Evolutionary conservation across 1,284 basidiomycete species (phyloP).

Genomic region (Peniophora sp.): DNA sequence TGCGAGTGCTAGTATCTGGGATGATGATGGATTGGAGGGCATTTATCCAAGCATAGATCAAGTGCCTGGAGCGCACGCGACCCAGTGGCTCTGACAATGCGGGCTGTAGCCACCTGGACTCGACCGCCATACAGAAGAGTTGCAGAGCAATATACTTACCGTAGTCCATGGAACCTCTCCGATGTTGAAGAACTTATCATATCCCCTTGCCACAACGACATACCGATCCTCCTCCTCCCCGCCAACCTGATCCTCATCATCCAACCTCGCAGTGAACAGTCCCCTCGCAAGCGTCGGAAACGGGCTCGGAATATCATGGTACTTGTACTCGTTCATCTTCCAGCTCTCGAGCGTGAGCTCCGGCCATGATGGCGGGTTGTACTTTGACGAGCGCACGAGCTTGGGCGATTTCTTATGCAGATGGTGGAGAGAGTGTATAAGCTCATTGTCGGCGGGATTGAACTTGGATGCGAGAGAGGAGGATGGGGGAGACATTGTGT

Average conservation of each 20-base stretch:
- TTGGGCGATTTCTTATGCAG: constrained; percentile 49
- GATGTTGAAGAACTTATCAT: constrained; percentile 99
- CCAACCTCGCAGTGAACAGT: constrained; percentile 60
- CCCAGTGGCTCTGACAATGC: too few relatives aligned
- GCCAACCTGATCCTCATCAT: constrained; percentile 17
- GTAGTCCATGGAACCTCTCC: constrained; percentile 93
- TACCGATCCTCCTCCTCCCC: constrained; percentile 28
- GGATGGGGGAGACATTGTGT: constrained; percentile 5
- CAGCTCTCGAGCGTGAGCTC: constrained; percentile 64
- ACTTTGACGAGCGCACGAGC: constrained; percentile 48
- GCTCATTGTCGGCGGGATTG: constrained; percentile 40
- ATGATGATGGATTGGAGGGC: too few relatives aligned
- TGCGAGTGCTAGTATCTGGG: too few relatives aligned
- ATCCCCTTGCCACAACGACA: constrained; percentile 85
- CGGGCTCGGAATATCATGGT: constrained; percentile 80
- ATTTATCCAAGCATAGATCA: too few relatives aligned
- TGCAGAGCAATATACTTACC: constrained; percentile 37
- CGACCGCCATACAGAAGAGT: too few relatives aligned
- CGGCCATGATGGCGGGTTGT: constrained; percentile 47
- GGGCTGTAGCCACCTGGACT: too few relatives aligned
- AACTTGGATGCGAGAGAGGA: neutral
- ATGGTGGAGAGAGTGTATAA: constrained; percentile 42
- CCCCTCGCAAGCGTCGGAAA: constrained; percentile 91
- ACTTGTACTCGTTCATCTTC: constrained; percentile 96
- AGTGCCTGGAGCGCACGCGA: too few relatives aligned